Evolutionary conservation across 208 protist species (phyloP).

Genomic region (Leishmania tropica): DNA sequence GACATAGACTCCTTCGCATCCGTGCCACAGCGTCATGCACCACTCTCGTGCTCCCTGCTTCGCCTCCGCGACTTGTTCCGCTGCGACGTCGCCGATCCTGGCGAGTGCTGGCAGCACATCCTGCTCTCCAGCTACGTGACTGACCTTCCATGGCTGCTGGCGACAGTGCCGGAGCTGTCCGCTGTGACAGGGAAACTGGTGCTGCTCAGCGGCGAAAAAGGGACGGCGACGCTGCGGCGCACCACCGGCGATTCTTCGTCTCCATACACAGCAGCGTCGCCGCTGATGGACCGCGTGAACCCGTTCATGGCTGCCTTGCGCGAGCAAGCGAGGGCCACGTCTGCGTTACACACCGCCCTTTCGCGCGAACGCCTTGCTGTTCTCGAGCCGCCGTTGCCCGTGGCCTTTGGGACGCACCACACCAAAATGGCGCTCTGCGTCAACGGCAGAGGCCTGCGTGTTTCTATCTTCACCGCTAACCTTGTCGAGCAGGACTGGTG

Average conservation of each 20-base stretch:
- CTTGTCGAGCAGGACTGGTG: constrained; percentile 72
- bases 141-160: constrained; percentile 69
- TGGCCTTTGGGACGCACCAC: constrained; percentile 86
- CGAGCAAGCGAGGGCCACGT: neutral
- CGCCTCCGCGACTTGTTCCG: constrained; percentile 49
- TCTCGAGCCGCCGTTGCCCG: constrained; percentile 64
- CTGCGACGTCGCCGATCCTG: constrained; percentile 36
- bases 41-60: constrained; percentile 12
- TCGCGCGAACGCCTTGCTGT: constrained; percentile 39
- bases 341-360: neutral
- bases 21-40: too few relatives aligned
- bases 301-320: constrained; percentile 19
- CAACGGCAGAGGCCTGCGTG: constrained; percentile 58
- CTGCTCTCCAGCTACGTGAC: constrained; percentile 75
- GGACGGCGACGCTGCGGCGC: constrained; percentile 36
- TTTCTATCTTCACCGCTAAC: constrained; percentile 79
- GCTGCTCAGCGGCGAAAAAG: constrained; percentile 63
- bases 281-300: constrained; percentile 19
- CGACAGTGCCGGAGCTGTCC: constrained; percentile 38
- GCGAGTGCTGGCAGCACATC: constrained; percentile 60
- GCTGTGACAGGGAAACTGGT: constrained; percentile 35
- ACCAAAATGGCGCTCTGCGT: constrained; percentile 72
- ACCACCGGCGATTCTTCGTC: neutral
- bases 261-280: constrained; percentile 16
- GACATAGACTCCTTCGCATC: neutral